Evolutionary conservation across 768 basidiomycete genomes (phyloP).

Genomic region (Xerocomus spinulosus): DNA sequence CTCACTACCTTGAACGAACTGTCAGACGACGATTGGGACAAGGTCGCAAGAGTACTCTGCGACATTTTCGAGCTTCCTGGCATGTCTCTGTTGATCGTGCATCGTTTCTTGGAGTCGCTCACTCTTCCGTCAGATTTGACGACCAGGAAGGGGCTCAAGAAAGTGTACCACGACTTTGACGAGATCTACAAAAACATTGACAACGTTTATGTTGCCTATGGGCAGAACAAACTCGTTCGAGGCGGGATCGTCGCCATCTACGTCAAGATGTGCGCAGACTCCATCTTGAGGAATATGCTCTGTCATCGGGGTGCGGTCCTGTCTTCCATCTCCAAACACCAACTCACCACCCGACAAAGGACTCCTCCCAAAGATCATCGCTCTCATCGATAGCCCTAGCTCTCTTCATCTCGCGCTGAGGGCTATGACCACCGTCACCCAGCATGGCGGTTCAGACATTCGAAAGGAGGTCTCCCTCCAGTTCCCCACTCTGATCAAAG

Average conservation of each 20-base stretch:
- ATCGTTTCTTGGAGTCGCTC: not conserved
- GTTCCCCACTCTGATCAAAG: slow-evolving; percentile 36
- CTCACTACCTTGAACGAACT: slow-evolving; percentile 13
- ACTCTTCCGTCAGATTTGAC: slow-evolving; percentile 43
- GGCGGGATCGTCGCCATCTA: slow-evolving; percentile 60
- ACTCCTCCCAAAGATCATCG: slow-evolving; percentile 47
- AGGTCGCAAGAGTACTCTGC: slow-evolving; percentile 45
- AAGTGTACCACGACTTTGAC: slow-evolving; percentile 55
- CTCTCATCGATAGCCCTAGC: slow-evolving; percentile 42
- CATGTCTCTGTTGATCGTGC: slow-evolving; percentile 15
- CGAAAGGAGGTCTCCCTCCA: slow-evolving; percentile 45
- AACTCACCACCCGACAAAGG: slow-evolving; percentile 32
- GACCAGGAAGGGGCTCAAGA: slow-evolving; percentile 56
- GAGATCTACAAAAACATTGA: slow-evolving; percentile 48
- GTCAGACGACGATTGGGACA: slow-evolving; percentile 44
- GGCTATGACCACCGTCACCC: slow-evolving; percentile 52
- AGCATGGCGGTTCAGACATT: slow-evolving; percentile 50
- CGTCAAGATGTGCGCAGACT: slow-evolving; percentile 59
- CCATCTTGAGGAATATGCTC: slow-evolving; percentile 55
- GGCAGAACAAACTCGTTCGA: slow-evolving; percentile 42
- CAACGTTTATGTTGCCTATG: slow-evolving; percentile 41
- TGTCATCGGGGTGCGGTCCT: slow-evolving; percentile 41
- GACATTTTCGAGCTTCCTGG: slow-evolving; percentile 52
- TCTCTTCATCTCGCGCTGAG: slow-evolving; percentile 50
- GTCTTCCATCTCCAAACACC: not conserved